These are phyloP conservation scores for Purpureocillium lavendulum DNA, from an alignment of 2,329 filamentous ascomycete species.

Conservation along the genomic window DNA sequence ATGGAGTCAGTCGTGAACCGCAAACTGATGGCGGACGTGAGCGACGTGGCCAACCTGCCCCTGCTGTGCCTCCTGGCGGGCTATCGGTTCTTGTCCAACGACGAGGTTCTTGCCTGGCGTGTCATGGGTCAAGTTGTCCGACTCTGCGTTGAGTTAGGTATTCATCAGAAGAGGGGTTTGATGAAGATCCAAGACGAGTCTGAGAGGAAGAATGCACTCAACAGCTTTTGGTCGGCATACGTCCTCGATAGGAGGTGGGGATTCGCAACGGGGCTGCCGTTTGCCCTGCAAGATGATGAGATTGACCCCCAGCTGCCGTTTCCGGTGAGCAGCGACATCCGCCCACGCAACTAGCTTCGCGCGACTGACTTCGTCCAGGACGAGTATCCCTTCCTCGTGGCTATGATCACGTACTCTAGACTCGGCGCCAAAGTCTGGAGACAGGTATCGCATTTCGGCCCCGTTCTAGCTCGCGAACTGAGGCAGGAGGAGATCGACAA, in stretches of 20 bases:
- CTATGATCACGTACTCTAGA: conserved; percentile 78
- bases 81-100: conserved; percentile 79
- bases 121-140: conserved; percentile 76
- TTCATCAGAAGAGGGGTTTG: conserved; percentile 73
- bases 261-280: conserved; percentile 82
- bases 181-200: conserved; percentile 59
- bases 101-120: conserved; percentile 80
- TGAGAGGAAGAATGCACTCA: conserved; percentile 58
- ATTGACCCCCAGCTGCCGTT: conserved; percentile 73
- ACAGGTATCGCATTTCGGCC: conserved; percentile 62
- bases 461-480: conserved; percentile 51
- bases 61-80: conserved; percentile 45
- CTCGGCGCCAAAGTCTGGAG: conserved; percentile 84
- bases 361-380: conserved; percentile 23
- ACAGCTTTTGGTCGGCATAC: conserved; percentile 81
- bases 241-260: conserved; percentile 81
- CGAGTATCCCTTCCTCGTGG: conserved; percentile 61
- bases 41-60: conserved; percentile 38
- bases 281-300: conserved; percentile 76
- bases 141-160: conserved; percentile 70
- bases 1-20: conserved; percentile 65
- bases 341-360: no score
- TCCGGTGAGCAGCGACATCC: conserved; percentile 56
- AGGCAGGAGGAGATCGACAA: conserved; percentile 69
- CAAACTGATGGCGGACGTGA: conserved; percentile 47